Evolutionary conservation across 78 protist genomes (phyloP).

Genomic region (Dictyostelium purpureum): DNA sequence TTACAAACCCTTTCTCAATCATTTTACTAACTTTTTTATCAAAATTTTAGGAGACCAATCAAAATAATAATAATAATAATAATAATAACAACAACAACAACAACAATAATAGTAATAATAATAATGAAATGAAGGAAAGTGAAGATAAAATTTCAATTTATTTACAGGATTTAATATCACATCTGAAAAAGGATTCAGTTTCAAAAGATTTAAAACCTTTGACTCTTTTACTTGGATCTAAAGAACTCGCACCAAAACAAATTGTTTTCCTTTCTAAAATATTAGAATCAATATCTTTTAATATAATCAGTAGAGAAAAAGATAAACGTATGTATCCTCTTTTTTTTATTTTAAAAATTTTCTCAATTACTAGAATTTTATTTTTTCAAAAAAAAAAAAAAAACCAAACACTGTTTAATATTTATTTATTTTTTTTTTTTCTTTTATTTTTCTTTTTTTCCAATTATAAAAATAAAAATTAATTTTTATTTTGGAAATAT

Average conservation of each 20-base stretch:
- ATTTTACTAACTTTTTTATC: no score
- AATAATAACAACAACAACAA: neutral
- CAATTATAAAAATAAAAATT: neutral
- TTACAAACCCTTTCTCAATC: neutral
- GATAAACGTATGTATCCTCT: slow-evolving; percentile 6
- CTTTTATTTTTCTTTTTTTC: neutral
- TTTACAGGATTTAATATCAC: slow-evolving; percentile 1
- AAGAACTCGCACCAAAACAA: neutral
- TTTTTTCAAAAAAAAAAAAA: no score
- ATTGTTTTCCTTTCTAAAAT: slow-evolving; percentile 12
- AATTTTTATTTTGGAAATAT: neutral
- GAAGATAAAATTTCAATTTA: slow-evolving; percentile 16
- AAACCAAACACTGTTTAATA: neutral
- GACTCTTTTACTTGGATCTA: neutral
- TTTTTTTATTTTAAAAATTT: neutral
- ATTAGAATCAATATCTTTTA: slow-evolving; percentile 39
- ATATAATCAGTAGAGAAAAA: slow-evolving; percentile 19
- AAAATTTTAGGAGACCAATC: neutral
- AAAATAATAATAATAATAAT: neutral
- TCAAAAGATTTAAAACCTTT: slow-evolving; percentile 1
- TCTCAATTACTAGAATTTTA: no score
- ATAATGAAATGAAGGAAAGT: slow-evolving; percentile 1
- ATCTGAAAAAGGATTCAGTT: neutral
- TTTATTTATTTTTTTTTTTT: neutral
- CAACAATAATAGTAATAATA: neutral